Base-by-base conservation (phyloP, 805 yeast genomes). In the Myxozyma mucilagina region DNA sequence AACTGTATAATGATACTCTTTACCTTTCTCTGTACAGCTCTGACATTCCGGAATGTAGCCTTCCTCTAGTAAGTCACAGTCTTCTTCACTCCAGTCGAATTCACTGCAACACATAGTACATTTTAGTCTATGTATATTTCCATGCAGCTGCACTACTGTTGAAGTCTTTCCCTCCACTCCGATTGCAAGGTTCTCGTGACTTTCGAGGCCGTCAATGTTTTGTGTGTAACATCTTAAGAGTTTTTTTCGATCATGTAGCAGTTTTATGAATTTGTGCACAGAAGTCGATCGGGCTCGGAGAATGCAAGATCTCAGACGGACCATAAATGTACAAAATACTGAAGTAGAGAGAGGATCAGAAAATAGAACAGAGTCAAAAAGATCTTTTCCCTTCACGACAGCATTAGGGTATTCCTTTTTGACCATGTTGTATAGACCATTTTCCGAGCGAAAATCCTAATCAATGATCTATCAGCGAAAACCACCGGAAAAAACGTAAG, bases 261-360 rank as follows among this genome's bases (percentile, higher is more conserved):
- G 79, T 57, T 79, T 80, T 45, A 93, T 85, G 69, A 93, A 89
- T 63, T 79, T 78, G 73, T 93, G 98, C 1, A 96, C 89, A 67
- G 82, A 84, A 0, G 99, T 93, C 1, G 97, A 94, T 58, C 77
- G 75, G 10, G 97, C 97, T 18, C 73, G 66, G 59, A 79, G 73
- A 11, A 90, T 86, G 57, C 84, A 83, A 11, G 79, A 69, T 69
- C 93, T 86, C 51, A 94, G 79, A 16, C 83, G 81, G 65, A 91
- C 90, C 94, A 94, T 93, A 74, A 94, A 93, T 1, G 89, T 82
- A 70, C 94, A 89, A 75, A 94, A 93, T n/a, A 87, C 78, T 39
- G 82, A 75, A 29, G 89, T 81, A 4, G 93, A 84, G 24, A 80
- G 74, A 64, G 83, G 84, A 67, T 84, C 84, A 61, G 92, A 75